Conservation (phyloP, 1,139 yeast genomes). For the Saccharomycopsis hybrid region DNA sequence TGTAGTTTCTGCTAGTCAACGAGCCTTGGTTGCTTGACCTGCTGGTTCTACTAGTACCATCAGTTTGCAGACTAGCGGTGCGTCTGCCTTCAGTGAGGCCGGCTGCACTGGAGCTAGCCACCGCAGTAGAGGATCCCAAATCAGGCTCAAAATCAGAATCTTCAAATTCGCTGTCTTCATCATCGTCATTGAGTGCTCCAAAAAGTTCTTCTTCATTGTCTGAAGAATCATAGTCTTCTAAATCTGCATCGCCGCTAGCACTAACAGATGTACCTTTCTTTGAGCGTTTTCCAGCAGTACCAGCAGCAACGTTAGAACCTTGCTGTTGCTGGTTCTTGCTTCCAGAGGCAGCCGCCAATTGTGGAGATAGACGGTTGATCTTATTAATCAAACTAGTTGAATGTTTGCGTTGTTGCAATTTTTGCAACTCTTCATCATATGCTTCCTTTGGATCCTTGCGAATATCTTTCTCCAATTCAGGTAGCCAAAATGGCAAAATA, state of each 20-base stretch:
- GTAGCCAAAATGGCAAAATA: slow-evolving; percentile 89
- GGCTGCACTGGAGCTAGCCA: too few relatives aligned
- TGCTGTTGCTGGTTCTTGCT: slow-evolving; percentile 12
- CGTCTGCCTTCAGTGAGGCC: too few relatives aligned
- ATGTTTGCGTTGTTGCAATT: slow-evolving; percentile 39
- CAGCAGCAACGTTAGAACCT: slow-evolving; percentile 4
- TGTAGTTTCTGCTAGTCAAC: too few relatives aligned
- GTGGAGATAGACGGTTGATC: slow-evolving; percentile 28
- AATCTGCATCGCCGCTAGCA: slow-evolving; percentile 38
- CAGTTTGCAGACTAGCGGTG: too few relatives aligned
- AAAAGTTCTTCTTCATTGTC: slow-evolving; percentile 30
- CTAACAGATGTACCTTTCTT: slow-evolving; percentile 19
- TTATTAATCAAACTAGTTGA: slow-evolving; percentile 40
- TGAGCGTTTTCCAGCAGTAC: neutral
- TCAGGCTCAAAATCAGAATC: too few relatives aligned
- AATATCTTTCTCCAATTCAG: slow-evolving; percentile 79
- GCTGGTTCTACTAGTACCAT: too few relatives aligned
- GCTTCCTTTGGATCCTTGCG: slow-evolving; percentile 73
- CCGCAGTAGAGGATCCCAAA: too few relatives aligned
- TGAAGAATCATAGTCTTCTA: slow-evolving; percentile 40
- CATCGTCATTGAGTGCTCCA: slow-evolving; percentile 16
- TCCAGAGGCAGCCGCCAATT: slow-evolving; percentile 14
- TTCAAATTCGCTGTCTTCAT: slow-evolving; percentile 25
- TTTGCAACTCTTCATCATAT: slow-evolving; percentile 47
- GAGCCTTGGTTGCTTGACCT: too few relatives aligned